A percentile compares a stretch with the other conserved stretches of the same genome.
Conservation (phyloP, 306 rosid species). For the Prunus davidiana region DNA sequence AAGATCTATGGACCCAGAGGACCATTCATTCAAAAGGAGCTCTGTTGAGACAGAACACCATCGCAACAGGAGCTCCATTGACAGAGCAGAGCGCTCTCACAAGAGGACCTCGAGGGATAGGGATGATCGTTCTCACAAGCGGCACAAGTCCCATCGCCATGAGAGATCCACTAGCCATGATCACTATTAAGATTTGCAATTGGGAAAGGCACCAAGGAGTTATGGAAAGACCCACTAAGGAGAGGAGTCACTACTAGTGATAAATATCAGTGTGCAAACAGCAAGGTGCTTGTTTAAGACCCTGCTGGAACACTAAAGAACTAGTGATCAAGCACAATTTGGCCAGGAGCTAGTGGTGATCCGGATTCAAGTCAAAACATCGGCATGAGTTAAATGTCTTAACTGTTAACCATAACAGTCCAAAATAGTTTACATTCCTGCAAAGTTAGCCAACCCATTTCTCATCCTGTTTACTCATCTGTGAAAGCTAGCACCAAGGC, state of each 20-base stretch:
- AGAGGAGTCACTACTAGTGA: background rate
- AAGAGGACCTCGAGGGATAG: constrained; percentile 38
- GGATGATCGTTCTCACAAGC: constrained; percentile 39
- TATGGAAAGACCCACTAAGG: background rate
- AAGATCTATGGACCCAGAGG: constrained; percentile 37
- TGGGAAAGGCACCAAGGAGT: background rate
- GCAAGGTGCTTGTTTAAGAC: background rate
- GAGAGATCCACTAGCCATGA: constrained; percentile 23
- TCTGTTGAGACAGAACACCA: constrained; percentile 28
- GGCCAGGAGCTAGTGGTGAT: background rate
- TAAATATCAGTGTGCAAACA: background rate
- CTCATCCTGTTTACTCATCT: background rate
- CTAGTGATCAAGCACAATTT: background rate
- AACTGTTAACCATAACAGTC: background rate
- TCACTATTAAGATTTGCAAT: background rate
- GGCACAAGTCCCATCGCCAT: constrained; percentile 37
- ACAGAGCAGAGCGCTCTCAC: constrained; percentile 29
- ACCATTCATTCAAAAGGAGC: constrained; percentile 11
- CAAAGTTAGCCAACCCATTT: background rate
- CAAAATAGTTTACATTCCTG: background rate
- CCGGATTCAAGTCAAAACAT: background rate
- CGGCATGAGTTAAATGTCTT: background rate
- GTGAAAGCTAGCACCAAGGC: no score
- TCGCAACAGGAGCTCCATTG: constrained; percentile 36
- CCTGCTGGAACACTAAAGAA: background rate